Evolutionary conservation across 1,284 basidiomycete species (phyloP), one percentile per base, ranked within the genome.

Genomic region (Trichosporon sp.): DNA sequence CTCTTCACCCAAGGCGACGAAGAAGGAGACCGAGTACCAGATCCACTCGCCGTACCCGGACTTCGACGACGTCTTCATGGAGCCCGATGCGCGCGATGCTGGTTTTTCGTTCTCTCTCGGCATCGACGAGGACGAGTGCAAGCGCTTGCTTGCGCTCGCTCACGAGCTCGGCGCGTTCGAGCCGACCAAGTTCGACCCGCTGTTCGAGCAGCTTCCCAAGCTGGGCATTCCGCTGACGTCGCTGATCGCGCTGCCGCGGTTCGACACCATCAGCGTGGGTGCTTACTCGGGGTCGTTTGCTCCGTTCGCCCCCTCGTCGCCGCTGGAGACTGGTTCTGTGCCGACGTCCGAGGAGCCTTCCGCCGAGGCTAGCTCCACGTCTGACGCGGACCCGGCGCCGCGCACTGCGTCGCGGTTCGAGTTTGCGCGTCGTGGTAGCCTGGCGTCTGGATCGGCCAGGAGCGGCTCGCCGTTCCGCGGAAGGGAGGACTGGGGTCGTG

Each of bases 11-110:
- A 71, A 56, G 66, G 14, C 43, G 3, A 72, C 48, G 74, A 72
- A 56, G 31, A 54, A 65, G 40, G 46, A 65, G 14, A 67, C 73
- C 51, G 71, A 73, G 11, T 80, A 86, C 21, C 82, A 85, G 35
- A 86, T 85, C 65, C 84, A 88, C 72, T 92, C 88, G 80, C 91
- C 92, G n/a, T 94, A 93, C 86, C 92, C 92, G n/a, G 92, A 94
- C 77, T 90, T 94, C 73, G 92, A 94, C 73, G 88, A 87, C 65
- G 70, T 76, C 16, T 87, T 87, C 43, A 71, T 65, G 63, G 51
- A 71, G 67, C 73, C 73, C 59, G 71, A 74, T 7, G 71, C 76
- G 1, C 74, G 76, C 67, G 78, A 83, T 70, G 76, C 76, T 32
- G 80, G 76, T 48, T 81, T 82, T 63, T 78, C 75, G 14, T 81